Conservation (phyloP, 371 early-diverging fungal genomes). For the Parasitella parasitica region DNA sequence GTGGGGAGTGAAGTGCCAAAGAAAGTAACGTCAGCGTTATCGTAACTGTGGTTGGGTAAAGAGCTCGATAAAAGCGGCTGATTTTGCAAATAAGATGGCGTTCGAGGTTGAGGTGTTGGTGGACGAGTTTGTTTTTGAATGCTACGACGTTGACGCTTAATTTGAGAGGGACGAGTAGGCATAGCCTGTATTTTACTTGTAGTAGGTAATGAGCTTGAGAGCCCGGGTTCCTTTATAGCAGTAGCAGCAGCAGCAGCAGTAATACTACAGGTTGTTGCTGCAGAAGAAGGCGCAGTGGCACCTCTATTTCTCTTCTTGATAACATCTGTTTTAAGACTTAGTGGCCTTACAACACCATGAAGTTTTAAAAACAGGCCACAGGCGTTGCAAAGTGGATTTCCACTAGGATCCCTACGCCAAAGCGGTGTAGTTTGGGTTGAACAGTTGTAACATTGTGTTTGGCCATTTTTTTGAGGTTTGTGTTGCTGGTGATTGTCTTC, state of each 20-base stretch:
- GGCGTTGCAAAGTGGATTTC: slow-evolving; percentile 31
- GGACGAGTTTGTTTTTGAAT: neutral
- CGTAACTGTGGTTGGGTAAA: neutral
- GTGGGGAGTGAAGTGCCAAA: neutral
- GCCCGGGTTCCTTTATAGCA: neutral
- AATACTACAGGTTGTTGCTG: neutral
- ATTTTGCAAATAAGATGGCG: neutral
- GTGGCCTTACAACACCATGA: slow-evolving; percentile 32
- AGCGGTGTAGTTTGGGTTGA: slow-evolving; percentile 26
- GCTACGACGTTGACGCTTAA: slow-evolving; percentile 15
- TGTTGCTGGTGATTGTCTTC: neutral
- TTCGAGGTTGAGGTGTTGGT: neutral
- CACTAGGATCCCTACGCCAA: slow-evolving; percentile 28
- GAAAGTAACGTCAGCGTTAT: neutral
- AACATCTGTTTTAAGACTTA: slow-evolving; percentile 32
- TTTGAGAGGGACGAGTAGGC: slow-evolving; percentile 7
- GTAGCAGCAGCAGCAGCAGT: neutral
- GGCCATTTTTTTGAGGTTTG: neutral
- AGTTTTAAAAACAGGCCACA: slow-evolving; percentile 33
- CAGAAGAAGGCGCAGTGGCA: neutral
- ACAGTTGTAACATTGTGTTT: slow-evolving; percentile 21
- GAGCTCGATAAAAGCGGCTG: neutral
- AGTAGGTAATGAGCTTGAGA: slow-evolving; percentile 8
- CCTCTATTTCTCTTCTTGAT: slow-evolving; percentile 36
- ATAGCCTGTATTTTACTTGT: neutral